Conservation (phyloP, 768 basidiomycete genomes). For the Gautieria morchelliformis region DNA sequence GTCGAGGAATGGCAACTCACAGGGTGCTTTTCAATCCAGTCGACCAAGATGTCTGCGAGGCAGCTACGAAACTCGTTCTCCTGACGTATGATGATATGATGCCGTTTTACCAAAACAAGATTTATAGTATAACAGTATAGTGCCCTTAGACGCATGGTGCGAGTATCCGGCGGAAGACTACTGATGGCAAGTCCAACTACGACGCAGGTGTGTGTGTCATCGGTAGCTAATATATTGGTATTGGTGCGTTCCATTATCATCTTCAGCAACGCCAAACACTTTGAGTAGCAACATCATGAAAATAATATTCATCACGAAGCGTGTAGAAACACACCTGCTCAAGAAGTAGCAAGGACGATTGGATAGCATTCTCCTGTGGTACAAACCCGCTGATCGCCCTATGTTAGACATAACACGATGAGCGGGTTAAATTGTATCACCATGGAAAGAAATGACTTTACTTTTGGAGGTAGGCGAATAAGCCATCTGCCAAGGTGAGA, state of each 20-base stretch:
- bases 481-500: slow-evolving; percentile 51
- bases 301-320: neutral
- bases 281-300: neutral
- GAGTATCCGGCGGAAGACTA: slow-evolving; percentile 37
- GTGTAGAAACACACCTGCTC: slow-evolving; percentile 50
- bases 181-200: slow-evolving; percentile 57
- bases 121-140: slow-evolving; percentile 71
- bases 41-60: slow-evolving; percentile 63
- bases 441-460: slow-evolving; percentile 27
- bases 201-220: slow-evolving; percentile 18
- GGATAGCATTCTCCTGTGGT: neutral
- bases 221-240: neutral
- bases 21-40: slow-evolving; percentile 60
- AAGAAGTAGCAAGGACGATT: slow-evolving; percentile 32
- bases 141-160: slow-evolving; percentile 46
- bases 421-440: too few species aligned
- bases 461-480: slow-evolving; percentile 69
- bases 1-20: slow-evolving; percentile 28
- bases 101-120: slow-evolving; percentile 51
- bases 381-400: neutral
- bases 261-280: slow-evolving; percentile 71
- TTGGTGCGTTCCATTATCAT: slow-evolving; percentile 64
- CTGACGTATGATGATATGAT: slow-evolving; percentile 54
- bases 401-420: too few species aligned
- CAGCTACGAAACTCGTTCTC: slow-evolving; percentile 58